Evolutionary conservation across 169 alveolate genomes (phyloP), one percentile per base, ranked within the genome.

Genomic region (Fabrea salina): DNA sequence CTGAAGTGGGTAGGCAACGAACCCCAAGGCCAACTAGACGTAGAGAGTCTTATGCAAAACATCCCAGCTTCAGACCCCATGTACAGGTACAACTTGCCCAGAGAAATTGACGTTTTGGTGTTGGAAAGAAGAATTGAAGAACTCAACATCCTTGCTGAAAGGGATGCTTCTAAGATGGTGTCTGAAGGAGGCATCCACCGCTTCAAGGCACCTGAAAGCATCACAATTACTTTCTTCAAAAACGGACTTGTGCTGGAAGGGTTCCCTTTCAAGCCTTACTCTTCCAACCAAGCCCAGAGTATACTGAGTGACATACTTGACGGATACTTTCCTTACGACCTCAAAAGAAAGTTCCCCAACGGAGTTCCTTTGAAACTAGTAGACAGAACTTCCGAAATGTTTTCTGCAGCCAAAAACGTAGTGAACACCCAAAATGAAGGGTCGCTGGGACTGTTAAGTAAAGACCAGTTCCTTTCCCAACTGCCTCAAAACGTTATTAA

Each of bases 301-400:
- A 68, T 91, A 5, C 81, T 91, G 4, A 80, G 87, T 53, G 96
- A 91, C 75, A 86, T 91, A 40, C 68, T 91, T 50, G 94, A 88
- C 82, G 96, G 96, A 27, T 91, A 88, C 67, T 91, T 89, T 58
- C 96, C 96, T 0, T 91, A 84, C 81, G 93, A 88, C 72, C 66
- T 91, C 33, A 90, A 88, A 70, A 86, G 81, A 59, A 81, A 88
- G 66, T 88, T 79, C 70, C 96, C 96, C 16, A 88, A 91, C 49
- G 96, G 96, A 13, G 94, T 88, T n/a, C 91, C 91, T 30, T 70
- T 91, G 54, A 80, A 83, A 72, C 91, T 89, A 19, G 92, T 84
- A 30, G 92, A 91, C 76, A 84, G 78, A 67, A 82, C 87, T 16
- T 85, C 82, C 49, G 82, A 64, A 27, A 47, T 68, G 27, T 91